Base-by-base conservation (phyloP, 805 yeast species). In the Candida ascalaphidarum region DNA sequence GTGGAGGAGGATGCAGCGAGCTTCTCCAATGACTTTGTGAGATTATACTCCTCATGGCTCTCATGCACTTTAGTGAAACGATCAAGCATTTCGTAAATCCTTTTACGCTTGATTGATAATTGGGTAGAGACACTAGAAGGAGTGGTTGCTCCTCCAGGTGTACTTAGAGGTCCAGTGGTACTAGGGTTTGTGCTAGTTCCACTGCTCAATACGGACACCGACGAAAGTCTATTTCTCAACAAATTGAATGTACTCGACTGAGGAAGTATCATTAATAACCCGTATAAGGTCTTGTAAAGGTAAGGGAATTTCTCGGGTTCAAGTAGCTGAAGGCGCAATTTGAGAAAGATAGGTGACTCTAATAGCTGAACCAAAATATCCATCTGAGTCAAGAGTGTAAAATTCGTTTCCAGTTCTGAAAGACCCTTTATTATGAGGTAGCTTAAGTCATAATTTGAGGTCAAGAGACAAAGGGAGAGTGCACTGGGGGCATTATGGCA, bases 311-410 rank as follows among this genome's bases (percentile, higher is more conserved):
- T 73, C 26, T 78, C 83, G 1, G 96, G 96, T 45, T 84, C 94
- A 26, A 92, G 59, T n/a, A 92, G 60, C 52, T 89, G 96, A 30
- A 92, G 60, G 33, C 98, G 70, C 37, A 88, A 65, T 42, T 81
- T 77, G 12, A 94, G 79, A 52, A 92, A 88, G 2, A 86, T 88
- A 1, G 96, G 97, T 2, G 94, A 80, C 52, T 92, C 98, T 11
- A 92, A 61, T 17, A 89, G 58, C 51, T 92, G 97, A 6, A 92
- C 94, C 22, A 92, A 61, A 17, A 86, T 71, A 56, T 92, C 98
- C 28, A 92, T 63, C 45, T 92, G 97, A 1, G 92, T 77, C 29
- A 92, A 65, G 21, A 84, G 68, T 35, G 76, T 80, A 22, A 86
- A 77, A 0, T 81, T 75, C 10, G 85, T 74, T 40, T 92, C 96